phyloP scores from a whole-genome alignment of 2,329 filamentous ascomycete species.

The Coniochaeta sp. region DNA sequence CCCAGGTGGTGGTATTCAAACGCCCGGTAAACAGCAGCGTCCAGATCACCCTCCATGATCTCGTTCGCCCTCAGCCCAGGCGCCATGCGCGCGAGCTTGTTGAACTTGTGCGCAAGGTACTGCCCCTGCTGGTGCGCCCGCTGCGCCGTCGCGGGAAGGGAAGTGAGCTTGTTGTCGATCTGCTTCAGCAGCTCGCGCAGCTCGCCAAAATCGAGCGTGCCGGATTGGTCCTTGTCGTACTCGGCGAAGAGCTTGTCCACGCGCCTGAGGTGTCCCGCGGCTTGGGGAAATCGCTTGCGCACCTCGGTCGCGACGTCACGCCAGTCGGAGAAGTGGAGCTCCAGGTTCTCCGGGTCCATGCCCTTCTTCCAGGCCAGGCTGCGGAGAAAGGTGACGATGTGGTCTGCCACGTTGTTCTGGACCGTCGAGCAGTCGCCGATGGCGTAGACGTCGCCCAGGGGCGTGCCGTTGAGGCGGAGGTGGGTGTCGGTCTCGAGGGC shows the following conservation, averaged over 20 bases:
- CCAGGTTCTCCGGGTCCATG: conserved; percentile 80
- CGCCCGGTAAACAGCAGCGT: conserved; percentile 86
- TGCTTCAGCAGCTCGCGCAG: conserved; percentile 80
- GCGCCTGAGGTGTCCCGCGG: conserved; percentile 75
- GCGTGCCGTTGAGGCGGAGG: conserved; percentile 79
- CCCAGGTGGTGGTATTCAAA: conserved; percentile 94
- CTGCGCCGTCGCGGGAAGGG: conserved; percentile 89
- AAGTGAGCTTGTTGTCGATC: conserved; percentile 92
- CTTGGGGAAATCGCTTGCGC: conserved; percentile 85
- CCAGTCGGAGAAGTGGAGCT: conserved; percentile 86
- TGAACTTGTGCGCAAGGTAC: conserved; percentile 91
- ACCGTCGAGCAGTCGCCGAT: conserved; percentile 95
- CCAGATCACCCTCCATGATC: conserved; percentile 80
- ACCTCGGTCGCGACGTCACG: conserved; percentile 75
- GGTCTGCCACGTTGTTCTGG: conserved; percentile 92
- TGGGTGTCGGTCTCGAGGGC: conserved; percentile 94
- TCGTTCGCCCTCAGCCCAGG: conserved; percentile 74
- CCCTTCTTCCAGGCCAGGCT: conserved; percentile 87
- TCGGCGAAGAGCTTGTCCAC: conserved; percentile 85
- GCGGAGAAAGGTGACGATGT: conserved; percentile 84
- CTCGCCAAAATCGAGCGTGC: conserved; percentile 91
- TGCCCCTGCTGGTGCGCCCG: conserved; percentile 92
- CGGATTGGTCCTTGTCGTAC: conserved; percentile 89
- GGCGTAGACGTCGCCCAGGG: conserved; percentile 90
- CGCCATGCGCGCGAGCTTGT: conserved; percentile 73